These are phyloP conservation scores for Melocanna baccifera DNA, from an alignment of 176 grass and related monocot genomes.

Conservation along the genomic window DNA sequence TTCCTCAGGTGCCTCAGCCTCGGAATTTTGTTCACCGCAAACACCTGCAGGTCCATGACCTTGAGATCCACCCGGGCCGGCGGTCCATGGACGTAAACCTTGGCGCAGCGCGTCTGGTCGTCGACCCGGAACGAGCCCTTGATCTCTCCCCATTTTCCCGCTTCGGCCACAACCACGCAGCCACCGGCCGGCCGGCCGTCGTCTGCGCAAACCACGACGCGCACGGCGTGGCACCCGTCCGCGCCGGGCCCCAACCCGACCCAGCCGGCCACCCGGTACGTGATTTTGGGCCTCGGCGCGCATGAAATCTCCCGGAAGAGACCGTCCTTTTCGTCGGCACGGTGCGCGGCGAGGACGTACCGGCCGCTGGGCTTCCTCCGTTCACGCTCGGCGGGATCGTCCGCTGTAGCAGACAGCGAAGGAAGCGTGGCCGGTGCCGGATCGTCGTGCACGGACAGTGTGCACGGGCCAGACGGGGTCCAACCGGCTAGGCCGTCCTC, in stretches of 20 bases:
- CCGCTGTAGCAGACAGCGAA: not conserved
- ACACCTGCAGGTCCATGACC: constrained; percentile 58
- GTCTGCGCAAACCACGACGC: constrained; percentile 26
- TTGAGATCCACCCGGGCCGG: constrained; percentile 50
- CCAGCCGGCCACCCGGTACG: constrained; percentile 65
- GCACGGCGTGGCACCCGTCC: constrained; percentile 25
- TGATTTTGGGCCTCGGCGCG: constrained; percentile 29
- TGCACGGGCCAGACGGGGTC: constrained; percentile 43
- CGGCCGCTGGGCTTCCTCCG: constrained; percentile 40
- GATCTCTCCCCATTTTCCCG: constrained; percentile 51
- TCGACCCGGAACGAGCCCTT: constrained; percentile 59
- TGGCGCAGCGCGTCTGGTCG: not conserved
- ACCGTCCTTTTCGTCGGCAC: constrained; percentile 49
- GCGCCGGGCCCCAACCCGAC: not conserved
- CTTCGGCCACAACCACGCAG: constrained; percentile 24
- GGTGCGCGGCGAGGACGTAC: constrained; percentile 39
- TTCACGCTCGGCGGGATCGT: not conserved
- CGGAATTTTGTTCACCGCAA: constrained; percentile 45
- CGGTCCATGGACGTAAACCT: constrained; percentile 53
- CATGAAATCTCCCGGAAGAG: constrained; percentile 25
- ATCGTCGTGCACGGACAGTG: constrained; percentile 29
- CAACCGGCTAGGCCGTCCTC: constrained; percentile 42
- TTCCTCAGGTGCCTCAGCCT: constrained; percentile 57
- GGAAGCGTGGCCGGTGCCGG: not conserved
- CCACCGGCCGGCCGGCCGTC: constrained; percentile 24